Evolutionary conservation across 495 filamentous ascomycete species (phyloP), one percentile per base, ranked within the genome.

Genomic region (Penicillium bovifimosum): DNA sequence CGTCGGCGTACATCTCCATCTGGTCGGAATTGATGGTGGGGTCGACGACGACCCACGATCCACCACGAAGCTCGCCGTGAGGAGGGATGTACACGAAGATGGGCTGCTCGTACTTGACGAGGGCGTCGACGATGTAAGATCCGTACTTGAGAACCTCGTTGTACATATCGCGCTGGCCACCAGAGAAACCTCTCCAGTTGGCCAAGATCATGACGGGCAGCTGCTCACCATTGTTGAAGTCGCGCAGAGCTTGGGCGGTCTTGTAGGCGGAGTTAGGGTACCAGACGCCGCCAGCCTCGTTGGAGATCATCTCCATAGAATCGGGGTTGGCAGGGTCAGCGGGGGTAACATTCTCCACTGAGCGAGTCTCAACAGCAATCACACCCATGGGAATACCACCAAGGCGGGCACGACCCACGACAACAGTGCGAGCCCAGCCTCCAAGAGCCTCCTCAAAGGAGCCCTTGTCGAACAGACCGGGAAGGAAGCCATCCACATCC

Each of bases 1-100:
- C 90, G 64, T 98, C 93, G 47, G 93, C 93, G 68, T 98, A 98
- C 93, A 98, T 98, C 73, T 98, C 93, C 93, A 98, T 98, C 65
- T 84, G 85, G 53, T 89, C 82, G 11, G 88, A 81, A 78, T 97
- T 97, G 76, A 98, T 98, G 44, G 93, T 96, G 20, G 93, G 93
- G 69, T 98, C 93, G 55, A 98, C 86, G 46, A 98, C 93, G 65
- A 98, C 93, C 93, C 93, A 98, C 50, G 93, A 98, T 55, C 93
- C 93, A 82, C 93, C 93, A 80, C 93, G 91, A 46, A 98, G 86
- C 70, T 98, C 93, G 55, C 93, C 93, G 69, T 85, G 88, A 5
- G 93, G 93, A 58, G 93, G 93, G 67, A 98, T 98, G 75, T 98
- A 98, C 41, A 98, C 88, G 70, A 98, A 96, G 63, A 97, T 85